A percentile compares a stretch with the other conserved stretches of the same genome.
phyloP scores from a whole-genome alignment of 2,329 filamentous ascomycete genomes.

The Alternaria sp. region DNA sequence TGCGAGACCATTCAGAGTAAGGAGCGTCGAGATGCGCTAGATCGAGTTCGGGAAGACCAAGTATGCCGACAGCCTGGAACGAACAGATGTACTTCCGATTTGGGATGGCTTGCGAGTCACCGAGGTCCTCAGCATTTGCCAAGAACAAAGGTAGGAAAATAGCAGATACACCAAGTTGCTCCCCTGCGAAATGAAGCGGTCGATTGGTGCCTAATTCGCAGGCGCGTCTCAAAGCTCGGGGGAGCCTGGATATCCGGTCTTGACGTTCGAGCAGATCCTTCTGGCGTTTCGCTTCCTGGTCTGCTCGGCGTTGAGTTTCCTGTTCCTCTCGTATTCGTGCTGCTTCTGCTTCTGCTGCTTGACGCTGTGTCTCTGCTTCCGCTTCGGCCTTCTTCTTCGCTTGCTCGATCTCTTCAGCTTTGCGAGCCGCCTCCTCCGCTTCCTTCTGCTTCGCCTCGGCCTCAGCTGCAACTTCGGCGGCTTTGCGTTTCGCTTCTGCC shows the following conservation, averaged over 20 bases:
- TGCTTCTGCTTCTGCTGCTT: slow-evolving; percentile 43
- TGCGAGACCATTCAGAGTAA: slow-evolving; percentile 47
- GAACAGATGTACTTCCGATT: slow-evolving; percentile 46
- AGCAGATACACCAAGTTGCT: slow-evolving; percentile 48
- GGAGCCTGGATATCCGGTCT: slow-evolving; percentile 44
- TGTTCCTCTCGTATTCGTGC: slow-evolving; percentile 42
- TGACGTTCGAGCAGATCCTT: slow-evolving; percentile 41
- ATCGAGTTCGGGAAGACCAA: slow-evolving; percentile 50
- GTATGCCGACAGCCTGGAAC: slow-evolving; percentile 50
- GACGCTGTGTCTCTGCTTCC: slow-evolving; percentile 38
- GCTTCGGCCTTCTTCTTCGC: slow-evolving; percentile 37
- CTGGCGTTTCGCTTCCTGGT: slow-evolving; percentile 39
- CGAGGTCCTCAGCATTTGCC: slow-evolving; percentile 41
- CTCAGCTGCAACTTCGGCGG: slow-evolving; percentile 27
- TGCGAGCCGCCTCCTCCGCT: slow-evolving; percentile 37
- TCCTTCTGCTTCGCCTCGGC: slow-evolving; percentile 36
- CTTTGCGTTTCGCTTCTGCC: slow-evolving; percentile 35
- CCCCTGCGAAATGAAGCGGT: slow-evolving; percentile 48
- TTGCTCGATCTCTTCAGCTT: slow-evolving; percentile 40
- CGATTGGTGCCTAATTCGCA: slow-evolving; percentile 47
- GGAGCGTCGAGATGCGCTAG: slow-evolving; percentile 40
- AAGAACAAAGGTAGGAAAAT: slow-evolving; percentile 49
- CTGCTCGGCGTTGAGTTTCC: slow-evolving; percentile 35
- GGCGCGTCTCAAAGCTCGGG: slow-evolving; percentile 45
- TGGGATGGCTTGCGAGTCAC: slow-evolving; percentile 20